Conservation (phyloP, 139 green algal species). For the Monoraphidium neglectum region DNA sequence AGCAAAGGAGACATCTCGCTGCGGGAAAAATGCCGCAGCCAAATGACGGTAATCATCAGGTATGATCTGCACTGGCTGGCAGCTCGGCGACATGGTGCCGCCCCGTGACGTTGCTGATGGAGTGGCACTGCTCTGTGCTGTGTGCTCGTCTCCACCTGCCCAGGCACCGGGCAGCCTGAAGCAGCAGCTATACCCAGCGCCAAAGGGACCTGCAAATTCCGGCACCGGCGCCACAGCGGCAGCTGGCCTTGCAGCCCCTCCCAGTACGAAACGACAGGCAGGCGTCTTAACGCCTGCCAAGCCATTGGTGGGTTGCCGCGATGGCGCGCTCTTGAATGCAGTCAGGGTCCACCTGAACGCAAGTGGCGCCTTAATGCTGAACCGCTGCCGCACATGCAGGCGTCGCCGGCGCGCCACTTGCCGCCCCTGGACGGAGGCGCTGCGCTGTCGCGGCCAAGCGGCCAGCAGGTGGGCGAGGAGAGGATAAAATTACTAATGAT, state of each 20-base stretch:
- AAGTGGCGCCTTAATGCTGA: no score
- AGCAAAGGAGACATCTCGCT: not conserved
- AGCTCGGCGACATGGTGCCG: conserved; percentile 7
- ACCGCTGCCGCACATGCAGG: no score
- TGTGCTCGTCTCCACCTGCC: not conserved
- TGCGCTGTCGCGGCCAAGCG: no score
- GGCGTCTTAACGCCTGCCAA: not conserved
- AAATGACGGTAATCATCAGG: not conserved
- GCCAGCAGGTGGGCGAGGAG: no score
- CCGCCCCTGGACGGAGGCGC: no score
- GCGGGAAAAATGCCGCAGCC: not conserved
- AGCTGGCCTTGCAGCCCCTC: conserved; percentile 1
- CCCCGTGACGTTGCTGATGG: not conserved
- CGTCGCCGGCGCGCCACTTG: no score
- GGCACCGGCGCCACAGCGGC: not conserved
- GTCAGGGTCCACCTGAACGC: no score
- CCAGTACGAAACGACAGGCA: not conserved
- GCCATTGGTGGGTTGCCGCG: no score
- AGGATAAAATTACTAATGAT: no score
- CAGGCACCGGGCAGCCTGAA: conserved; percentile 2
- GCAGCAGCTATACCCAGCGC: conserved; percentile 25
- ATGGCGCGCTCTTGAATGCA: no score
- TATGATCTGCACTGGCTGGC: not conserved
- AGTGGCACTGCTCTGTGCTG: not conserved
- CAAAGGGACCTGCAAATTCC: not conserved